These are phyloP conservation scores for Echinochloa phyllopogon DNA, from an alignment of 176 grass and related monocot species.

Conservation along the genomic window DNA sequence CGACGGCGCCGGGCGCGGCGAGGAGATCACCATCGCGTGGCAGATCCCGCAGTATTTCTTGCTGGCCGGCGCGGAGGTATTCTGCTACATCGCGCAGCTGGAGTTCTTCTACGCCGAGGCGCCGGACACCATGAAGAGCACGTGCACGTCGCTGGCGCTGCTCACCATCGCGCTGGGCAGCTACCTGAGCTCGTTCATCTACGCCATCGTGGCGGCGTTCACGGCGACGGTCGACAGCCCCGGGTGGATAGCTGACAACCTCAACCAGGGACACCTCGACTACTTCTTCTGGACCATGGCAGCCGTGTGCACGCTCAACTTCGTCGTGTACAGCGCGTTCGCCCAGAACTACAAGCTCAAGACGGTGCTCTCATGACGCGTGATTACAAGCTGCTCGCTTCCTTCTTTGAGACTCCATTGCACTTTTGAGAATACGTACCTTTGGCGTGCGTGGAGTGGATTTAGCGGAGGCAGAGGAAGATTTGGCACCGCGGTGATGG, in stretches of 20 bases:
- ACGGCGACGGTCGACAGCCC: conserved; percentile 40
- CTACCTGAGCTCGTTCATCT: conserved; percentile 80
- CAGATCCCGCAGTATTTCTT: conserved; percentile 77
- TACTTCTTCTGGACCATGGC: conserved; percentile 65
- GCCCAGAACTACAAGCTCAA: conserved; percentile 80
- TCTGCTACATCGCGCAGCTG: conserved; percentile 71
- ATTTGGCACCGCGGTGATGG: too few species aligned
- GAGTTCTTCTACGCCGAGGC: conserved; percentile 91
- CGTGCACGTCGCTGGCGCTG: conserved; percentile 73
- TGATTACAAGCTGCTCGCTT: not conserved
- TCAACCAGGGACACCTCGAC: conserved; percentile 65
- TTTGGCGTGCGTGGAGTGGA: too few species aligned
- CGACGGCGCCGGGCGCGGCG: conserved; percentile 18
- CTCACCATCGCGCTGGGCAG: conserved; percentile 72
- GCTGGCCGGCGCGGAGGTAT: conserved; percentile 65
- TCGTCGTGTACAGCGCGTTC: conserved; percentile 59
- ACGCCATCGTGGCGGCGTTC: conserved; percentile 55
- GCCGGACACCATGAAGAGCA: conserved; percentile 88
- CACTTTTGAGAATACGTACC: too few species aligned
- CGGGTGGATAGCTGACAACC: conserved; percentile 72
- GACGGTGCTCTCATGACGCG: conserved; percentile 45
- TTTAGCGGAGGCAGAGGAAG: too few species aligned
- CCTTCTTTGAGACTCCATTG: not conserved
- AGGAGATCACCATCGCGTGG: conserved; percentile 62
- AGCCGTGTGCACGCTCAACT: conserved; percentile 55